phyloP scores from a whole-genome alignment of 805 yeast species.

The Starmerella ratchasimensis region DNA sequence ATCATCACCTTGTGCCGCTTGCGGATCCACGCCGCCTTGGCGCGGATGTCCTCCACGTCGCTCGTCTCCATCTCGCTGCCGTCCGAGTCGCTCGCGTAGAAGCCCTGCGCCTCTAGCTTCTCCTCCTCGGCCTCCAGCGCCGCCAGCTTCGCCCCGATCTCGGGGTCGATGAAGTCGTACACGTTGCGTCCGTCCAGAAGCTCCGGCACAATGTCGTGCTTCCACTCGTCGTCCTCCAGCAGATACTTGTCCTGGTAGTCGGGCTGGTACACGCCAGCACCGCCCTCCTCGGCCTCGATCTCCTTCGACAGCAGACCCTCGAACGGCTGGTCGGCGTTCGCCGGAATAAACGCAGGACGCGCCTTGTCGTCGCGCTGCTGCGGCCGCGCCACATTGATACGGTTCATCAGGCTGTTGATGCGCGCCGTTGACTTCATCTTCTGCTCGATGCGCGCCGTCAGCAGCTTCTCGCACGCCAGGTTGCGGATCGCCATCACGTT shows the following conservation, averaged over 20 bases:
- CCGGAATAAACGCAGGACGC: constrained; percentile 75
- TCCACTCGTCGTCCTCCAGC: constrained; percentile 94
- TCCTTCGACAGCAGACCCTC: constrained; percentile 63
- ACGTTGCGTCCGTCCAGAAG: constrained; percentile 90
- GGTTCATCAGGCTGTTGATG: constrained; percentile 76
- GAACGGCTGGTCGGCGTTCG: constrained; percentile 65
- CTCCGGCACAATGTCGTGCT: constrained; percentile 94
- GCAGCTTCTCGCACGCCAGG: constrained; percentile 90
- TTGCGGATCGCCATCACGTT: constrained; percentile 92
- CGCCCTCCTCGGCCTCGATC: constrained; percentile 88
- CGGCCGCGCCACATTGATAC: constrained; percentile 90
- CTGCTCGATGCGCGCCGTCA: constrained; percentile 91
- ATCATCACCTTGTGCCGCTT: constrained; percentile 89
- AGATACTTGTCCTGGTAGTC: constrained; percentile 85
- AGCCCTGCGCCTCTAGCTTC: constrained; percentile 81
- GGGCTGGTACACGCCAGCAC: constrained; percentile 95
- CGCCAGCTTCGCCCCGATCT: constrained; percentile 81
- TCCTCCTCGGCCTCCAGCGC: constrained; percentile 97
- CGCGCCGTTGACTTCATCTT: constrained; percentile 87
- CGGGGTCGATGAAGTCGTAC: constrained; percentile 93
- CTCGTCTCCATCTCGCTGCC: constrained; percentile 50
- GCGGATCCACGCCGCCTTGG: constrained; percentile 91
- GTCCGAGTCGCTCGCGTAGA: constrained; percentile 57
- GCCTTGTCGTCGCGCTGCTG: constrained; percentile 67
- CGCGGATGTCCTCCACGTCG: constrained; percentile 53